A percentile compares a stretch with the other conserved stretches of the same genome.
Conservation (phyloP, 805 yeast species). For the Candida cerambycidarum region DNA sequence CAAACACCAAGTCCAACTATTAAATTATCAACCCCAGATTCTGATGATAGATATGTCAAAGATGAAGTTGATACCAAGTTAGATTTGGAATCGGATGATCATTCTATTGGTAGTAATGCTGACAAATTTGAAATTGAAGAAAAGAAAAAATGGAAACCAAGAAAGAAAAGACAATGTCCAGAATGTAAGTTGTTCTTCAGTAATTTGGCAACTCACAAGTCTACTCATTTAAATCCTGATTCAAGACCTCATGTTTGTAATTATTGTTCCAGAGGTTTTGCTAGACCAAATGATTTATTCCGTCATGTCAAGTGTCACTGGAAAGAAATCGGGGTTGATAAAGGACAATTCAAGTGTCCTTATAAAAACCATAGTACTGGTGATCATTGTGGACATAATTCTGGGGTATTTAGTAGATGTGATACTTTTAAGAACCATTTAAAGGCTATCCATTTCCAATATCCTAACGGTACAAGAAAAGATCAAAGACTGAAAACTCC, state of each 20-base stretch:
- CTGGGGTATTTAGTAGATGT: conserved; percentile 85
- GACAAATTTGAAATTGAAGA: conserved; percentile 1
- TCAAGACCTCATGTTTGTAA: conserved; percentile 77
- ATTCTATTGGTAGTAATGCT: not conserved
- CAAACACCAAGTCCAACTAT: conserved; percentile 6
- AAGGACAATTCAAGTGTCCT: conserved; percentile 79
- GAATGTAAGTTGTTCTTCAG: conserved; percentile 67
- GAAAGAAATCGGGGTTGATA: conserved; percentile 67
- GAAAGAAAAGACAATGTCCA: conserved; percentile 72
- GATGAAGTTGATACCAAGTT: conserved; percentile 1
- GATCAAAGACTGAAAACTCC: conserved; percentile 64
- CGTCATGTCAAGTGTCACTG: conserved; percentile 86
- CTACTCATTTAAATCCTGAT: conserved; percentile 71
- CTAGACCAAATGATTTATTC: conserved; percentile 81
- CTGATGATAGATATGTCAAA: conserved; percentile 1
- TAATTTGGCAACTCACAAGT: conserved; percentile 79
- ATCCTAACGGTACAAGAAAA: conserved; percentile 84
- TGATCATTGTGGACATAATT: conserved; percentile 63
- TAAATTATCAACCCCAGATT: conserved; percentile 4
- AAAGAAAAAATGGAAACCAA: conserved; percentile 35
- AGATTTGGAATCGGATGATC: not conserved
- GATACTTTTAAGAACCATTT: conserved; percentile 91
- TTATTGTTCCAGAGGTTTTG: conserved; percentile 80
- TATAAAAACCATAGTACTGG: conserved; percentile 42
- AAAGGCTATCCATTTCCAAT: conserved; percentile 84